These are phyloP conservation scores for Chimonanthus praecox DNA, from an alignment of 164 flowering plant species.

Conservation along the genomic window DNA sequence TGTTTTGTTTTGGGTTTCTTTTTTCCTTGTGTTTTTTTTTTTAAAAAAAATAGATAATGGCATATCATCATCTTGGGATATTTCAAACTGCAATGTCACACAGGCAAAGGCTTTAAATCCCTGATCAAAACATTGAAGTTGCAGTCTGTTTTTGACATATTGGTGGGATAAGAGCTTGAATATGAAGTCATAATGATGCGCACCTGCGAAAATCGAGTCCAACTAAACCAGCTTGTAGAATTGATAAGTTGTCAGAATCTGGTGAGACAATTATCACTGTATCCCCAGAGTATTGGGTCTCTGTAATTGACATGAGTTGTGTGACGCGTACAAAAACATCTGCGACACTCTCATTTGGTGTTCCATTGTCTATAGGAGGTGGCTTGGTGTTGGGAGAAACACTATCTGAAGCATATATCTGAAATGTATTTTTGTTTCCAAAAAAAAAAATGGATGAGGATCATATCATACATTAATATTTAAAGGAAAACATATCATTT, in stretches of 20 bases:
- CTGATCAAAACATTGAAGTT: background rate
- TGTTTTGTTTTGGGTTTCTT: too few relatives aligned
- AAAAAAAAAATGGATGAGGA: background rate
- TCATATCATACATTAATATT: background rate
- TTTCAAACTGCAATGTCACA: too few relatives aligned
- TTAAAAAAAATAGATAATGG: too few relatives aligned
- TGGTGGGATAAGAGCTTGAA: background rate
- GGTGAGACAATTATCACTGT: constrained; percentile 85
- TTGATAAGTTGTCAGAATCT: constrained; percentile 88
- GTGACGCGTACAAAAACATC: constrained; percentile 96
- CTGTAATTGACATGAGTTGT: constrained; percentile 92
- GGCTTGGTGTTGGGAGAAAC: constrained; percentile 70
- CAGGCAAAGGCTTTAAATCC: too few relatives aligned
- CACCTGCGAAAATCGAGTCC: constrained; percentile 92
- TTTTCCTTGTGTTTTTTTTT: too few relatives aligned
- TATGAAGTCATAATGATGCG: background rate
- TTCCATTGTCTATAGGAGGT: constrained; percentile 82
- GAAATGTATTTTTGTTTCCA: constrained; percentile 1
- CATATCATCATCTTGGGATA: too few relatives aligned
- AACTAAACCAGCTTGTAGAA: constrained; percentile 84
- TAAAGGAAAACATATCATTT: background rate
- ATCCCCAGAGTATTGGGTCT: constrained; percentile 86
- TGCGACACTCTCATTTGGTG: constrained; percentile 84
- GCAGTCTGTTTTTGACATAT: background rate
- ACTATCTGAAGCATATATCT: constrained; percentile 79